Percentiles rank a stretch among this genome's conserved stretches.
These are phyloP conservation scores for Backusella tarrabulga DNA, from an alignment of 192 early-diverging fungal species.

Conservation along the genomic window DNA sequence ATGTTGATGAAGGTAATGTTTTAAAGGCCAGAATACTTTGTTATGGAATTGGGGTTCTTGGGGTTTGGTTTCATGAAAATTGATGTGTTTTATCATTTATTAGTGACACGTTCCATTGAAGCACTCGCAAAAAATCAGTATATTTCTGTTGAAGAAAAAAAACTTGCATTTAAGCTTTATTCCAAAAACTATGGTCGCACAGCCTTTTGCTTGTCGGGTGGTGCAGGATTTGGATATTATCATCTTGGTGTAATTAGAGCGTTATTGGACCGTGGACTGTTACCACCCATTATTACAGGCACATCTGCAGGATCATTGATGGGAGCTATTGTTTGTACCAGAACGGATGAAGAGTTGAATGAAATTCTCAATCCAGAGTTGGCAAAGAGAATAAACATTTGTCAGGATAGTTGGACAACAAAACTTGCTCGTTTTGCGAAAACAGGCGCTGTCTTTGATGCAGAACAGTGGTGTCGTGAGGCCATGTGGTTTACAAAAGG, in stretches of 20 bases:
- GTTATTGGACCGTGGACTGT: constrained; percentile 60
- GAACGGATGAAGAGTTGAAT: constrained; percentile 64
- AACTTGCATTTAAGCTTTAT: constrained; percentile 58
- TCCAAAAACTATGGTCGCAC: constrained; percentile 70
- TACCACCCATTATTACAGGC: constrained; percentile 79
- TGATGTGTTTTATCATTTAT: neutral
- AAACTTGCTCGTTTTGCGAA: constrained; percentile 28
- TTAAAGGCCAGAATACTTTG: neutral
- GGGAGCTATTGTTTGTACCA: constrained; percentile 65
- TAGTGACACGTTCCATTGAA: constrained; percentile 50
- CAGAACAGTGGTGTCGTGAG: constrained; percentile 63
- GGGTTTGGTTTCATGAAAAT: constrained; percentile 4
- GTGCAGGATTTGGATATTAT: constrained; percentile 70
- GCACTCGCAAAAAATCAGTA: constrained; percentile 28
- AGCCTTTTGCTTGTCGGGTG: constrained; percentile 78
- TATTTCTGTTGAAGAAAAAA: constrained; percentile 56
- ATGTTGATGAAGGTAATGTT: constrained; percentile 57
- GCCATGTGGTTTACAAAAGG: constrained; percentile 70
- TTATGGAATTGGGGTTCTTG: neutral
- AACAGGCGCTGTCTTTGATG: constrained; percentile 56
- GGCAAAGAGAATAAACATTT: constrained; percentile 50
- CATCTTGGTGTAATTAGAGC: constrained; percentile 73
- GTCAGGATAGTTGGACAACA: constrained; percentile 43
- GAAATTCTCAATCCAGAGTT: constrained; percentile 58
- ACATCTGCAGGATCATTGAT: constrained; percentile 65